Base-by-base conservation (phyloP, 2,329 filamentous ascomycete genomes). In the Alternaria arborescens region DNA sequence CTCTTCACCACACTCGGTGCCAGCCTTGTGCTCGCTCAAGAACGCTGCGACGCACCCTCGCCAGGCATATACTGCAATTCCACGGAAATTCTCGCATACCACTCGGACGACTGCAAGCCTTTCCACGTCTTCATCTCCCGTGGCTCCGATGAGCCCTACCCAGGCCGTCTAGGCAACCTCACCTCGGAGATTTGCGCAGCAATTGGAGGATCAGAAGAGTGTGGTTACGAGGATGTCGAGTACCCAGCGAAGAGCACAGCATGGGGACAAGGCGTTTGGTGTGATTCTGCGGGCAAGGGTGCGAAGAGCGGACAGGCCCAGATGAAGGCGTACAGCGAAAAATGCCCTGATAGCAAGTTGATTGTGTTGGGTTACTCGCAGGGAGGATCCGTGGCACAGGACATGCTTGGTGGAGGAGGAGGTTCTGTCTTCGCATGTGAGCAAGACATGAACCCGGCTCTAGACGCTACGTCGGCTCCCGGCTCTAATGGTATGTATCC, bases 371-470 rank as follows among this genome's bases (percentile, higher is more conserved):
- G 72, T 3, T 71, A 65, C 26, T 71, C 68, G 6, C 71, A 75
- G 50, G 72, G 72, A 3, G 72, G 54, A 2, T 61, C 68, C 0
- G 72, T 75, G 1, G 64, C 66, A 28, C 66, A 71, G 55, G 71
- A 75, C 48, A 70, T 74, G 46, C 48, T 75, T 3, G 71, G 71
- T 30, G 71, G 72, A n/a, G 72, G 72, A 14, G 73, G 73, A 16
- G 72, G 72, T 8, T 20, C 58, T 11, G 66, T 68, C 4, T 73
- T 74, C 24, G 61, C 62, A 7, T 75, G 72, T 58, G 61, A 63
- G 8, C 71, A 74, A 18, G 64, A 59, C 20, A 55, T 32, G 40
- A 74, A 68, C 43, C 64, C 65, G 5, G 62, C 69, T 5, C 22
- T 75, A 18, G 69, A 75, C 36, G 48, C 59, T n/a, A 53, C 60